These are phyloP conservation scores for Citrus inodora DNA, from an alignment of 345 rosid species.

Conservation along the genomic window DNA sequence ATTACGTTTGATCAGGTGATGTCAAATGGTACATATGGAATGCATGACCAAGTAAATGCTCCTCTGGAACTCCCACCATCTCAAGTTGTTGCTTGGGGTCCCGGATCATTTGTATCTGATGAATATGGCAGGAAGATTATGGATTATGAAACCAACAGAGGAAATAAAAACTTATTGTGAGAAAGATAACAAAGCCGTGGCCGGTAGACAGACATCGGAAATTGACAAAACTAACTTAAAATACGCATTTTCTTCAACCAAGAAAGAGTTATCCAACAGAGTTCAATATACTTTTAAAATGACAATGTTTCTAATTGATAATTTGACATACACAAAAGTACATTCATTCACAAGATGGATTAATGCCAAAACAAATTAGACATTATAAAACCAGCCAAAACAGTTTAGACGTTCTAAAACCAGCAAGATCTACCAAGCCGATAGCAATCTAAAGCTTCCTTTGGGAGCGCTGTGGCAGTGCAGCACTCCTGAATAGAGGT, in stretches of 20 bases:
- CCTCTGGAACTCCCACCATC: conserved; percentile 93
- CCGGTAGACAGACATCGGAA: background rate
- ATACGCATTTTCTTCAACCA: background rate
- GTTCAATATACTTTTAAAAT: background rate
- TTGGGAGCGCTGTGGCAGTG: too few relatives aligned
- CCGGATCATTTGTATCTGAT: conserved; percentile 77
- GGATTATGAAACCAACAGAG: background rate
- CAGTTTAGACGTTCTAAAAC: background rate
- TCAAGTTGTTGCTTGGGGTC: conserved; percentile 78
- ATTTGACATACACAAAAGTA: background rate
- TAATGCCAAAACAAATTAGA: background rate
- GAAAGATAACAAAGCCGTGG: background rate
- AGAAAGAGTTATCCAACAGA: background rate
- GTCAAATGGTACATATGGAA: conserved; percentile 87
- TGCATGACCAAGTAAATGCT: conserved; percentile 82
- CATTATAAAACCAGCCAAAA: background rate
- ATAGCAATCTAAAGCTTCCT: background rate
- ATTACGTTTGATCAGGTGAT: conserved; percentile 88
- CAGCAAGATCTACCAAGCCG: background rate
- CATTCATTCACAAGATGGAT: background rate
- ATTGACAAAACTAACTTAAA: background rate
- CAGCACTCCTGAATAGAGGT: too few relatives aligned
- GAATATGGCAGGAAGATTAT: background rate
- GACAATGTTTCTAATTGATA: background rate
- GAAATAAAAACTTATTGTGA: background rate